Conservation (phyloP, 306 rosid genomes). For the Argentina anserina region DNA sequence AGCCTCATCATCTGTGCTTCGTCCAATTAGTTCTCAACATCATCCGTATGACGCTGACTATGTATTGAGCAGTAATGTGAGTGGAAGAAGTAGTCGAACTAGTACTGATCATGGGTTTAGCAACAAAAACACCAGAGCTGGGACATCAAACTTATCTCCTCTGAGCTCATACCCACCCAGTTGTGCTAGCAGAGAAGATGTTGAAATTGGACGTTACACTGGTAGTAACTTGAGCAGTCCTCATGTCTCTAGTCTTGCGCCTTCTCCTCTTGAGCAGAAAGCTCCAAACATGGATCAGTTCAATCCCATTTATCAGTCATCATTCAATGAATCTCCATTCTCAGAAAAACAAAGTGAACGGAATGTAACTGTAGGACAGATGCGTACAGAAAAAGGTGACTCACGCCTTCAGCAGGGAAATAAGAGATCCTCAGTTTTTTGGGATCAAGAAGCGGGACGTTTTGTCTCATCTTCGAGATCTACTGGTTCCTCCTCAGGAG, state of each 20-base stretch:
- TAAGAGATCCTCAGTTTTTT: constrained; percentile 50
- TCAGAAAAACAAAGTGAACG: constrained; percentile 46
- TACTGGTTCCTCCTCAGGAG: constrained; percentile 40
- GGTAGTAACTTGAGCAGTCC: constrained; percentile 73
- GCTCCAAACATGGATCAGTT: constrained; percentile 46
- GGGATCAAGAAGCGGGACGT: constrained; percentile 87
- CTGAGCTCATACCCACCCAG: constrained; percentile 72
- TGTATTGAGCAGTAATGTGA: constrained; percentile 63
- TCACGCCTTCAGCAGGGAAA: constrained; percentile 34
- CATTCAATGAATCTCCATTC: constrained; percentile 39
- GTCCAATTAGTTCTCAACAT: constrained; percentile 54
- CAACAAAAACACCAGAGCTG: constrained; percentile 45
- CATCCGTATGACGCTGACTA: constrained; percentile 52
- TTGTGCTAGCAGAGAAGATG: constrained; percentile 67
- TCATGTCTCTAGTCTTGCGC: constrained; percentile 48
- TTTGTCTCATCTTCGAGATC: constrained; percentile 56
- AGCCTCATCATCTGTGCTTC: constrained; percentile 90
- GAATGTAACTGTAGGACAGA: constrained; percentile 26
- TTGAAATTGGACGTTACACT: constrained; percentile 48
- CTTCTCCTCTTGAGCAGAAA: constrained; percentile 45
- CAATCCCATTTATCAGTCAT: constrained; percentile 64
- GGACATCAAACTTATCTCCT: constrained; percentile 58
- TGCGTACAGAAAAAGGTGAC: constrained; percentile 38
- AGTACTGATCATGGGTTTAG: constrained; percentile 54
- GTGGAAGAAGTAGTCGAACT: constrained; percentile 75